phyloP scores from a whole-genome alignment of 495 filamentous ascomycete genomes.

The Tuber aestivum region DNA sequence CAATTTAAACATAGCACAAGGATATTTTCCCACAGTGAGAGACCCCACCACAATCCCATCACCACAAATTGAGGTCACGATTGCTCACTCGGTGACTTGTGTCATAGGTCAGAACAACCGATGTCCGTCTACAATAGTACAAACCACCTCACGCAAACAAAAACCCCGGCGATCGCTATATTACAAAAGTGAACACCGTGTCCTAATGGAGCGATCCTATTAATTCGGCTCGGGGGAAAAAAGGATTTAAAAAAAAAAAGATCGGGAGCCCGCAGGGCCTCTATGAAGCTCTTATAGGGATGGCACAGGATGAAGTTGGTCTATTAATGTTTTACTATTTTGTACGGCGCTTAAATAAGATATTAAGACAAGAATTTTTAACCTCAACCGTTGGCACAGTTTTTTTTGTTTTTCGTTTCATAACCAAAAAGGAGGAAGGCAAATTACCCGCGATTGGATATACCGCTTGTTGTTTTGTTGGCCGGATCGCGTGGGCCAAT shows the following conservation, averaged over 20 bases:
- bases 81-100: conserved; percentile 1
- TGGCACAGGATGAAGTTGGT: not conserved
- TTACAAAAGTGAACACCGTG: not conserved
- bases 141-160: not conserved
- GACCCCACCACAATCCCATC: not conserved
- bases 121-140: not conserved
- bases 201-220: not conserved
- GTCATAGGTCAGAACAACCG: not conserved
- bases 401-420: not conserved
- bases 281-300: not conserved
- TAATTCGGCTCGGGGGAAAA: not conserved
- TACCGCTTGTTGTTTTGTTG: not conserved
- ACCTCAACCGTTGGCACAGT: not conserved
- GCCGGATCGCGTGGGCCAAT: not conserved
- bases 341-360: not conserved
- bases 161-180: not conserved
- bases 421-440: not conserved
- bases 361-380: not conserved
- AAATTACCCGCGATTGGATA: not conserved
- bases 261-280: not conserved
- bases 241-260: not conserved
- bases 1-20: conserved; percentile 28
- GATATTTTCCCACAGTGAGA: not conserved
- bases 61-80: not conserved
- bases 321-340: conserved; percentile 1